Evolutionary conservation across 208 protist genomes (phyloP).

Genomic region (Trypanosoma lewisi): DNA sequence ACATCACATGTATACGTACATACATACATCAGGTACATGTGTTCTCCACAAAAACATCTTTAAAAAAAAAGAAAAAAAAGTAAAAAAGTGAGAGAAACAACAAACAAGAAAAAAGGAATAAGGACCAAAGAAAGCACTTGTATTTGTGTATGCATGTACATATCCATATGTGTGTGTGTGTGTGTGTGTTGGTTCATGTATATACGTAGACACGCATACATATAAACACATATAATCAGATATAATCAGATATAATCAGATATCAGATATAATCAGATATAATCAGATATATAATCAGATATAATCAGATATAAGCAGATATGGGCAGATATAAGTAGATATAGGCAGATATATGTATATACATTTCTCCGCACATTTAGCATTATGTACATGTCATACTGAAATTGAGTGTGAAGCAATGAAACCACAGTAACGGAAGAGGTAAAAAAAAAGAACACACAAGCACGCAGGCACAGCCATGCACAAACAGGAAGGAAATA

Average conservation of each 20-base stretch:
- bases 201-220: not conserved
- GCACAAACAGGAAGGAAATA: not conserved
- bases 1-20: not conserved
- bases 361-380: no score
- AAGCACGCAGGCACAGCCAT: not conserved
- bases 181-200: not conserved
- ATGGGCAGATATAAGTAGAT: constrained; percentile 2
- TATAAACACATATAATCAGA: not conserved
- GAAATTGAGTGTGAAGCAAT: no score
- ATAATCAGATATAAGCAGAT: not conserved
- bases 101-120: not conserved
- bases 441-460: constrained; percentile 20
- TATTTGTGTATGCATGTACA: not conserved
- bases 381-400: no score
- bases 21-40: not conserved
- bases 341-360: constrained; percentile 19
- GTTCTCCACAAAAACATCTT: no score
- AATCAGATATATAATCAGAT: not conserved
- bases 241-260: constrained; percentile 1
- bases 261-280: not conserved
- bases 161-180: not conserved
- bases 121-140: not conserved
- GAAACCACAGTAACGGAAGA: constrained; percentile 11
- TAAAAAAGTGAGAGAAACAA: not conserved
- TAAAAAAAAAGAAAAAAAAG: not conserved